These are phyloP conservation scores for Pythium rhizo-oryzae DNA, from an alignment of 352 stramenopile species.

Conservation along the genomic window DNA sequence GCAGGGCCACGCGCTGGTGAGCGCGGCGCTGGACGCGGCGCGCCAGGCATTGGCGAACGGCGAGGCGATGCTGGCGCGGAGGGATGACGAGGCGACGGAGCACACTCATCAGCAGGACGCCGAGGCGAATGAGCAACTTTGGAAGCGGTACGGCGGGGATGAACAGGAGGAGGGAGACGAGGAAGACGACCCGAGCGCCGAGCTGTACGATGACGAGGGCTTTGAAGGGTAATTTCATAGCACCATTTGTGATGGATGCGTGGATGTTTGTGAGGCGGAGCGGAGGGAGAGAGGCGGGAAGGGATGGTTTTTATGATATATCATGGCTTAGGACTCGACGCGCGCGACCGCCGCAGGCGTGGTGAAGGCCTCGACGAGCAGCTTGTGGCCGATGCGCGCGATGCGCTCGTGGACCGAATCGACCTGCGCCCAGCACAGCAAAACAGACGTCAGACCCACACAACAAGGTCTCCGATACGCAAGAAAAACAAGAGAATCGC, in stretches of 20 bases:
- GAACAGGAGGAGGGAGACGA: slow-evolving; percentile 11
- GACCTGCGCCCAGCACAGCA: not conserved
- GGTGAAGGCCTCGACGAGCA: slow-evolving; percentile 66
- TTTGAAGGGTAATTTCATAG: slow-evolving; percentile 25
- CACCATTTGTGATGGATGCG: no score
- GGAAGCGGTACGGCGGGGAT: slow-evolving; percentile 26
- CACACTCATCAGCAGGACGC: slow-evolving; percentile 31
- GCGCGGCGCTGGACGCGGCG: slow-evolving; percentile 23
- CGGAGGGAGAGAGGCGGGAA: no score
- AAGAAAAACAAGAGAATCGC: slow-evolving; percentile 10
- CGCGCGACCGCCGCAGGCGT: not conserved
- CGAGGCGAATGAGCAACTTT: slow-evolving; percentile 17
- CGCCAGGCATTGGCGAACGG: slow-evolving; percentile 2
- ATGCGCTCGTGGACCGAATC: slow-evolving; percentile 57
- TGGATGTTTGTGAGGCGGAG: no score
- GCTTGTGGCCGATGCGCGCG: slow-evolving; percentile 69
- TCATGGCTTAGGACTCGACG: slow-evolving; percentile 2
- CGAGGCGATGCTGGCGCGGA: not conserved
- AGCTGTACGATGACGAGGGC: slow-evolving; percentile 34
- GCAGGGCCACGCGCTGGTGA: slow-evolving; percentile 16
- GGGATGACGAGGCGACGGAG: slow-evolving; percentile 6
- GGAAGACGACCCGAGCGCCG: slow-evolving; percentile 19
- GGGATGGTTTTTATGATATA: not conserved
- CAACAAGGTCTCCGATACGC: not conserved
- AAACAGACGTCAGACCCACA: not conserved